Evolutionary conservation across 1,139 yeast genomes (phyloP).

Genomic region (Geotrichum aggregatum): DNA sequence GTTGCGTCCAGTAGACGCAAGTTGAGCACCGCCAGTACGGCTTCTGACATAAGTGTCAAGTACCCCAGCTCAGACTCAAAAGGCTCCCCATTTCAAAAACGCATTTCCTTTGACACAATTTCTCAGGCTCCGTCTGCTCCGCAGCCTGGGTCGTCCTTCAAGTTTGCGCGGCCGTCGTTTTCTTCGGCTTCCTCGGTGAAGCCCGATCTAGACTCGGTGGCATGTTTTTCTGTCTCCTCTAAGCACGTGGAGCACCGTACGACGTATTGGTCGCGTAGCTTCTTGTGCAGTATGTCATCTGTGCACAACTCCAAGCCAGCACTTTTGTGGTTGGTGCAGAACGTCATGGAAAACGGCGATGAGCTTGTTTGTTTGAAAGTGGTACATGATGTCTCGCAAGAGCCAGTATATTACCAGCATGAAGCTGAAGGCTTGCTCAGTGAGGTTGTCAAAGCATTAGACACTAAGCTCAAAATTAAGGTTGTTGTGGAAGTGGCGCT

Average conservation of each 20-base stretch:
- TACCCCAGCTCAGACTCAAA: neutral
- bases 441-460: slow-evolving; percentile 24
- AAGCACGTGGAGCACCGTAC: slow-evolving; percentile 27
- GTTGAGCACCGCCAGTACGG: neutral
- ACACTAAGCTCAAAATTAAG: slow-evolving; percentile 25
- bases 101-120: slow-evolving; percentile 33
- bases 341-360: slow-evolving; percentile 31
- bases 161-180: slow-evolving; percentile 11
- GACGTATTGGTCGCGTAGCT: slow-evolving; percentile 28
- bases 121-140: slow-evolving; percentile 5
- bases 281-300: slow-evolving; percentile 23
- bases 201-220: slow-evolving; percentile 6
- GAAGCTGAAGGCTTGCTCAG: slow-evolving; percentile 28
- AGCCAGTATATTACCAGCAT: slow-evolving; percentile 23
- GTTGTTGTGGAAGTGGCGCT: slow-evolving; percentile 32
- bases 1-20: neutral
- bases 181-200: slow-evolving; percentile 10
- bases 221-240: slow-evolving; percentile 30
- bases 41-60: neutral
- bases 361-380: slow-evolving; percentile 31
- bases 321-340: slow-evolving; percentile 28
- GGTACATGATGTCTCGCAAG: slow-evolving; percentile 17
- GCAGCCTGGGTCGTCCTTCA: slow-evolving; percentile 2
- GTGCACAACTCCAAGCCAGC: slow-evolving; percentile 24
- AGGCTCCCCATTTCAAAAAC: slow-evolving; percentile 24